These are phyloP conservation scores for Oropetium thomaeum DNA, from an alignment of 176 grass and related monocot genomes.

Conservation along the genomic window DNA sequence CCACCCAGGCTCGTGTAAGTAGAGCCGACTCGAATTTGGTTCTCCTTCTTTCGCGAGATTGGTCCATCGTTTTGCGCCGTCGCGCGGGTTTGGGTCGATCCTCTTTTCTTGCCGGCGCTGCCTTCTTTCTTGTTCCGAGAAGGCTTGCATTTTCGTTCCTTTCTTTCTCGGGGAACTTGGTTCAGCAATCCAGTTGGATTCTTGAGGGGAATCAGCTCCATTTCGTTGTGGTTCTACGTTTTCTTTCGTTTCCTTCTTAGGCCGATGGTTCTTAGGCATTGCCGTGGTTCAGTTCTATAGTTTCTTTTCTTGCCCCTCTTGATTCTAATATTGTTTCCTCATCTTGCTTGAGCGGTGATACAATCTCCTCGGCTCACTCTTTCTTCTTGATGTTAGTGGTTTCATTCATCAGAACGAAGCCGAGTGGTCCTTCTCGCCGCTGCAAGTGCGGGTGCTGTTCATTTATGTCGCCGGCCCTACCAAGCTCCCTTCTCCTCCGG, in stretches of 20 bases:
- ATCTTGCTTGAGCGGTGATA: background rate
- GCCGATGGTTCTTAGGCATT: background rate
- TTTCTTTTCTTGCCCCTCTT: background rate
- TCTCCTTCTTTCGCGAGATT: background rate
- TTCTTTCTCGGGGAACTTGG: background rate
- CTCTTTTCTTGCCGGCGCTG: background rate
- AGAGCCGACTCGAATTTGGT: background rate
- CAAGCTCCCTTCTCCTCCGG: slow-evolving; percentile 23
- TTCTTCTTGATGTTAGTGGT: slow-evolving; percentile 7
- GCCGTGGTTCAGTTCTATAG: background rate
- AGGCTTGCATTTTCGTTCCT: background rate
- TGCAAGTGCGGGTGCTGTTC: slow-evolving; percentile 6
- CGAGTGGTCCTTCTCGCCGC: background rate
- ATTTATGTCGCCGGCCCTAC: slow-evolving; percentile 51
- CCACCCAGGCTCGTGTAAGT: slow-evolving; percentile 13
- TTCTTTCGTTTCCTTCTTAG: background rate
- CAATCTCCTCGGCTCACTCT: background rate
- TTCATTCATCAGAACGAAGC: background rate
- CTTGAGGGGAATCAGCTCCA: background rate
- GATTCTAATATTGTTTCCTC: background rate
- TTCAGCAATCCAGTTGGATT: background rate
- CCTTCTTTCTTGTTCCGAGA: background rate
- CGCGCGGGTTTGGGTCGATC: background rate
- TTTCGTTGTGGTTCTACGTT: background rate
- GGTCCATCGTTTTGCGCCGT: background rate